A percentile compares a stretch with the other conserved stretches of the same genome.
Conservation (phyloP, 305 asterid species). For the Andrographis paniculata region DNA sequence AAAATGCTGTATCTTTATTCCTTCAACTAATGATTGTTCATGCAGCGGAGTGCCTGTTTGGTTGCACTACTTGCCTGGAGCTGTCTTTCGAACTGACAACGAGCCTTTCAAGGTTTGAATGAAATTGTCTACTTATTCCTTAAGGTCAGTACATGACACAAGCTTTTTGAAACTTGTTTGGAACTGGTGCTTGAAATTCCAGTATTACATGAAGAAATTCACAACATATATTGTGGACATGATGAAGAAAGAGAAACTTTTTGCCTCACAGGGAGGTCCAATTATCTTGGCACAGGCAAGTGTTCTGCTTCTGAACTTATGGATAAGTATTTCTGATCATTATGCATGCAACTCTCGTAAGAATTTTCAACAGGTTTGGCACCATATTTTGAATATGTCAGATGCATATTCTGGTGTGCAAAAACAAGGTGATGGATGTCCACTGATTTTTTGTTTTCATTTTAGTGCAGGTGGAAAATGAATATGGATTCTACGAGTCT, state of each 20-base stretch:
- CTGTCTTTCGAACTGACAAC: slow-evolving; percentile 79
- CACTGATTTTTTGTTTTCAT: neutral
- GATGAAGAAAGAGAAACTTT: slow-evolving; percentile 84
- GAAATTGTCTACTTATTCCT: neutral
- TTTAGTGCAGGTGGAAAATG: slow-evolving; percentile 76
- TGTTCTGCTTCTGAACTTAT: slow-evolving; percentile 11
- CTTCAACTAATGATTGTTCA: slow-evolving; percentile 19
- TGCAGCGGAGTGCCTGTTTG: slow-evolving; percentile 92
- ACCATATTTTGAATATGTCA: neutral
- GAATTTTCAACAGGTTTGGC: neutral
- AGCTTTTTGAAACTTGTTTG: slow-evolving; percentile 10
- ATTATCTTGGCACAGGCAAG: slow-evolving; percentile 85
- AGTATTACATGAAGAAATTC: slow-evolving; percentile 86
- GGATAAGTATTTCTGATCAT: neutral
- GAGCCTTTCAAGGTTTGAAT: slow-evolving; percentile 67
- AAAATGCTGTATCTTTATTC: slow-evolving; percentile 1
- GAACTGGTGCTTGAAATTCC: slow-evolving; percentile 28
- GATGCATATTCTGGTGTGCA: no score
- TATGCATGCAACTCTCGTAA: neutral
- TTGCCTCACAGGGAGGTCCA: slow-evolving; percentile 95
- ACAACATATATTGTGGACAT: slow-evolving; percentile 61
- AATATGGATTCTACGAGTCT: slow-evolving; percentile 75
- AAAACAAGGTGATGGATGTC: slow-evolving; percentile 5
- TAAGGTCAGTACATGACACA: neutral
- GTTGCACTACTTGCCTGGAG: slow-evolving; percentile 85